Evolutionary conservation across 352 stramenopile genomes (phyloP), one percentile per base, ranked within the genome.

Genomic region (Pythium myriotylum): DNA sequence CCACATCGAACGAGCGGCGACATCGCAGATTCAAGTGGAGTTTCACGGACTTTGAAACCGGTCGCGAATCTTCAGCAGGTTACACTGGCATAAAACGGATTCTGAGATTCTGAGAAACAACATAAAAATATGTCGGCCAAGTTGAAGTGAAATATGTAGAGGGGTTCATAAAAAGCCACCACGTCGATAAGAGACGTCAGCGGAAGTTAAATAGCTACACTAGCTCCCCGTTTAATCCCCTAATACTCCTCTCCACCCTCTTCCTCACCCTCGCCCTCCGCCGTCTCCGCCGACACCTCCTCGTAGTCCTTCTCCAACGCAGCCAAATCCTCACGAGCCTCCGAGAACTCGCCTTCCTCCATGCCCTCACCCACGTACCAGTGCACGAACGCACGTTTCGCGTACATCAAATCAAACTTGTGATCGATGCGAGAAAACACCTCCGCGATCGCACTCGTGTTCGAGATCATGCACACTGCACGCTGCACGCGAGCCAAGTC

Each of bases 361-460:
- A 99, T 99, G 77, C 97, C 97, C 74, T 99, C 97, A 72, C 97
- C 97, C 27, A 99, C 97, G 68, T 99, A 98, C 97, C 97, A 99
- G 86, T 99, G 97, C 60, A 99, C 96, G 70, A 99, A 99, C 50
- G 97, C 97, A 82, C 97, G 95, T 86, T 99, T 99, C 63, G 95
- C 95, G 80, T 99, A 99, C 97, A 99, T 99, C 49, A 99, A 81
- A 74, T 99, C 97, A 77, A 99, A 99, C 90, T 99, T 99, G 91
- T 99, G 95, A 67, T 99, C 96, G 70, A 99, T 98, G 60, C 97
- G 92, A 8, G 84, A 97, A 59, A 99, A 97, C 24, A 98, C 97
- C 75, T 99, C 97, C 45, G 95, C 96, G 72, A 99, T 99, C 55
- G 97, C 97, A 29, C 95, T 99, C 50, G 95, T 99, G 89, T 99